A percentile compares a stretch with the other conserved stretches of the same genome.
phyloP scores from a whole-genome alignment of 345 rosid species.

The Turnera subulata region DNA sequence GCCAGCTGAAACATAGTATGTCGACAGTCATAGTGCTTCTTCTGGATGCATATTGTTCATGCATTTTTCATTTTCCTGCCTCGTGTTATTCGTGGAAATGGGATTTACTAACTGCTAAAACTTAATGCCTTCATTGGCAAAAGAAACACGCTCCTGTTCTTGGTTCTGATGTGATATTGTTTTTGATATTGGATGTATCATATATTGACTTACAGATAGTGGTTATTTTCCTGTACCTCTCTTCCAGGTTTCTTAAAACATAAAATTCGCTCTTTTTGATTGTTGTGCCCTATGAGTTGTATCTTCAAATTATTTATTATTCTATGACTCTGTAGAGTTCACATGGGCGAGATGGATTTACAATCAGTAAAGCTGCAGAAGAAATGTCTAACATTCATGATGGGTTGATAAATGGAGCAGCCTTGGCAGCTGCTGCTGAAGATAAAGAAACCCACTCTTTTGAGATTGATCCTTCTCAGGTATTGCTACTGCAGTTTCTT shows the following conservation, averaged over 20 bases:
- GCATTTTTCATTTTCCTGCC: no score
- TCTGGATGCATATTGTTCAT: no score
- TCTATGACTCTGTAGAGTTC: slow-evolving; percentile 29
- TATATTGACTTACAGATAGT: neutral
- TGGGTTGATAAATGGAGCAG: slow-evolving; percentile 78
- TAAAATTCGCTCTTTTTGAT: neutral
- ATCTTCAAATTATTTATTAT: slow-evolving; percentile 1
- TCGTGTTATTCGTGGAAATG: neutral
- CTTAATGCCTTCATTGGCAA: no score
- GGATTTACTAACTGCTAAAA: neutral
- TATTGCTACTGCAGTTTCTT: slow-evolving; percentile 6
- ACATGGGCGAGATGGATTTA: slow-evolving; percentile 57
- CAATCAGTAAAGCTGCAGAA: slow-evolving; percentile 63
- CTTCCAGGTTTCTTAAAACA: neutral
- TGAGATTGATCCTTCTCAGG: slow-evolving; percentile 91
- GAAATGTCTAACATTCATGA: slow-evolving; percentile 59
- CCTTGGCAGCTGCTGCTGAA: slow-evolving; percentile 88
- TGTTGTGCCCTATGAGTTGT: neutral
- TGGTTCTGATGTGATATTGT: neutral
- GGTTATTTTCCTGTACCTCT: neutral
- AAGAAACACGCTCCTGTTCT: neutral
- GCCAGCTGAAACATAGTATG: no score
- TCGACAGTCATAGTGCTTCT: no score
- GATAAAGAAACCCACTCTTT: slow-evolving; percentile 91
- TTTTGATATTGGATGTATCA: neutral